Conservation (phyloP, 2,329 filamentous ascomycete species). For the Xylaria arbuscula region DNA sequence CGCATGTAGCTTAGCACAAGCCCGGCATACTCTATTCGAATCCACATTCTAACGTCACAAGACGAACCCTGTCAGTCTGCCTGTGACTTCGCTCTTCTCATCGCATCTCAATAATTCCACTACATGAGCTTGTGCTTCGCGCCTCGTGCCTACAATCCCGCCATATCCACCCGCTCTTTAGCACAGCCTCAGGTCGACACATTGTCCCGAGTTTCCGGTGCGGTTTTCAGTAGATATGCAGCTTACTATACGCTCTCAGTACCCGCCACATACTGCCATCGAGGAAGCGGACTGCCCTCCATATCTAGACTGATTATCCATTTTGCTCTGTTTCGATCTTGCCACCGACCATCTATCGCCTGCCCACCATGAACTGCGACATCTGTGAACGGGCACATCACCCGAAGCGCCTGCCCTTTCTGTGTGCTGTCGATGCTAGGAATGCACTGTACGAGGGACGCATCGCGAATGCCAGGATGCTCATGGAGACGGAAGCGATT, state of each 20-base stretch:
- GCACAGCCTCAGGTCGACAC: slow-evolving; percentile 5
- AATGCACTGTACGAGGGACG: slow-evolving; percentile 75
- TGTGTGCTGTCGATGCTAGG: slow-evolving; percentile 77
- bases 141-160: slow-evolving; percentile 20
- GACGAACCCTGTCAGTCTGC: slow-evolving; percentile 31
- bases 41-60: slow-evolving; percentile 43
- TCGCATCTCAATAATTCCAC: slow-evolving; percentile 19
- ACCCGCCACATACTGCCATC: slow-evolving; percentile 14
- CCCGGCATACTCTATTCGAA: slow-evolving; percentile 30
- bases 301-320: slow-evolving; percentile 20
- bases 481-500: slow-evolving; percentile 72
- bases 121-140: slow-evolving; percentile 7
- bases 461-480: slow-evolving; percentile 66
- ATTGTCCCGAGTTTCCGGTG: slow-evolving; percentile 29
- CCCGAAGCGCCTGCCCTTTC: slow-evolving; percentile 68
- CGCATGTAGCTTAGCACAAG: slow-evolving; percentile 14
- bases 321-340: neutral
- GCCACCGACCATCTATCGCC: neutral
- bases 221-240: slow-evolving; percentile 40
- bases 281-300: slow-evolving; percentile 29
- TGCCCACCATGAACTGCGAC: slow-evolving; percentile 71
- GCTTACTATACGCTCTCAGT: slow-evolving; percentile 31
- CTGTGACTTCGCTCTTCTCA: slow-evolving; percentile 17
- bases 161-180: neutral
- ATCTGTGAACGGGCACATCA: slow-evolving; percentile 71